These are phyloP conservation scores for Candida endomychidarum DNA, from an alignment of 805 yeast species.

Conservation along the genomic window DNA sequence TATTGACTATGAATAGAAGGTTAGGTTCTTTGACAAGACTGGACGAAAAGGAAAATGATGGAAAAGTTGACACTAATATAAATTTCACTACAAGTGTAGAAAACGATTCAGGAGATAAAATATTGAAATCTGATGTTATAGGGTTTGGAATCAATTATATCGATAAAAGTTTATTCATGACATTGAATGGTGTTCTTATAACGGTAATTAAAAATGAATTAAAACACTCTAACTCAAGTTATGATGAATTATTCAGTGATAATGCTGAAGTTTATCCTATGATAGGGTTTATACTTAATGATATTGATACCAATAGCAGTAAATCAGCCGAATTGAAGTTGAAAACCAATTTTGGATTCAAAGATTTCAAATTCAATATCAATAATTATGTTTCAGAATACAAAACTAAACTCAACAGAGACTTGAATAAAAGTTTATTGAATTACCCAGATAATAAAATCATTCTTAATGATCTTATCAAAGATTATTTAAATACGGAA, in stretches of 20 bases:
- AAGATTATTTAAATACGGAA: conserved; percentile 40
- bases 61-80: conserved; percentile 36
- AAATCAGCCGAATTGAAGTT: conserved; percentile 27
- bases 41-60: conserved; percentile 26
- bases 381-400: conserved; percentile 48
- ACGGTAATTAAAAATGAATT: conserved; percentile 28
- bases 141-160: conserved; percentile 83
- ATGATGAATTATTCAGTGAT: conserved; percentile 22
- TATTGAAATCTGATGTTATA: conserved; percentile 50
- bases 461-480: conserved; percentile 31
- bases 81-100: conserved; percentile 27
- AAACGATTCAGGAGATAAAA: conserved; percentile 11
- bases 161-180: conserved; percentile 63
- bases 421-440: conserved; percentile 20
- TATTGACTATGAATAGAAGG: conserved; percentile 39
- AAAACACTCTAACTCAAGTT: conserved; percentile 18
- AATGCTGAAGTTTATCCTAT: conserved; percentile 33
- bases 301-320: conserved; percentile 32
- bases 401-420: conserved; percentile 33
- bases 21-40: conserved; percentile 31
- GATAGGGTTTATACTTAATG: conserved; percentile 32
- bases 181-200: conserved; percentile 71
- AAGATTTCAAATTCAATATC: conserved; percentile 62
- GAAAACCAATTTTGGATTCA: conserved; percentile 54
- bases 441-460: conserved; percentile 24